Conservation (phyloP, 1,284 basidiomycete species). For the Sanghuangporus baumii region DNA sequence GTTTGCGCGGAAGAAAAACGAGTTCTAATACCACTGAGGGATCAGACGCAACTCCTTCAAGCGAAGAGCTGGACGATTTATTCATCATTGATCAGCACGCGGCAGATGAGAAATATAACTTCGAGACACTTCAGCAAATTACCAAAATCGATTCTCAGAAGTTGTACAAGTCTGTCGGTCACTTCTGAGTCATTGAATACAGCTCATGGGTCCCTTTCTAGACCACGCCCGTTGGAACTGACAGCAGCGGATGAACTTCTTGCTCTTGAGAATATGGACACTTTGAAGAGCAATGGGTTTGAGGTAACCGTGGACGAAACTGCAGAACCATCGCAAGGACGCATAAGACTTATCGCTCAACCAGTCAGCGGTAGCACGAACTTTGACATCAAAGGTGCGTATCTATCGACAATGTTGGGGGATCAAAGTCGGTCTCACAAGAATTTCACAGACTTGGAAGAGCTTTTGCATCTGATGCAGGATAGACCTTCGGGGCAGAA, state of each 20-base stretch:
- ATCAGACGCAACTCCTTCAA: slow-evolving; percentile 1
- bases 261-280: slow-evolving; percentile 80
- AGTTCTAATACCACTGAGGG: slow-evolving; percentile 14
- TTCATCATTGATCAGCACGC: slow-evolving; percentile 93
- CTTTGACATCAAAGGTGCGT: slow-evolving; percentile 66
- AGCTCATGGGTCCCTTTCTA: slow-evolving; percentile 29
- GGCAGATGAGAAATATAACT: slow-evolving; percentile 97
- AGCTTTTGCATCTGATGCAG: slow-evolving; percentile 81
- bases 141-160: slow-evolving; percentile 86
- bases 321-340: slow-evolving; percentile 38
- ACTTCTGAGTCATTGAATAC: background rate
- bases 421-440: slow-evolving; percentile 1
- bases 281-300: slow-evolving; percentile 86
- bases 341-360: slow-evolving; percentile 74
- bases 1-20: slow-evolving; percentile 23
- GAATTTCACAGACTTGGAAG: slow-evolving; percentile 77
- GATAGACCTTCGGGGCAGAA: slow-evolving; percentile 66
- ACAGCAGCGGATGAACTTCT: slow-evolving; percentile 89
- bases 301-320: slow-evolving; percentile 60
- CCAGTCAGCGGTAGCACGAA: slow-evolving; percentile 88
- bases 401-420: slow-evolving; percentile 26
- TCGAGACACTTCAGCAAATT: slow-evolving; percentile 86
- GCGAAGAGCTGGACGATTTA: slow-evolving; percentile 65
- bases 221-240: slow-evolving; percentile 76
- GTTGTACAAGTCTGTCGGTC: slow-evolving; percentile 63